These are phyloP conservation scores for Rosa persica DNA, from an alignment of 306 rosid genomes.

Conservation along the genomic window DNA sequence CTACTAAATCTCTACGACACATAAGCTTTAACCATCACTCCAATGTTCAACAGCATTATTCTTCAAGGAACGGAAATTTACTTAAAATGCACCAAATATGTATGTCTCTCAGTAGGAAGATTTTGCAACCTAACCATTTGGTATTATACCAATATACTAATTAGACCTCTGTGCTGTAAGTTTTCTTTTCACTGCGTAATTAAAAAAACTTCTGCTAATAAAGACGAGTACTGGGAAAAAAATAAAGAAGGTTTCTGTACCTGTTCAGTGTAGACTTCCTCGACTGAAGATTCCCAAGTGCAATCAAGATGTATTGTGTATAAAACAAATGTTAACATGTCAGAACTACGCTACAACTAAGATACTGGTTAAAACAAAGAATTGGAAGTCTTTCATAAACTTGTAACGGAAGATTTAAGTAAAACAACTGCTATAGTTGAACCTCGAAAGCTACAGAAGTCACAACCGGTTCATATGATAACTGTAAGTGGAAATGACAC, in stretches of 20 bases:
- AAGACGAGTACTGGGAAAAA: not conserved
- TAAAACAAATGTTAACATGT: constrained; percentile 33
- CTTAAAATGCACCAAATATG: not conserved
- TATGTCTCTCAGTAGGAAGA: constrained; percentile 3
- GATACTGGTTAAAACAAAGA: not conserved
- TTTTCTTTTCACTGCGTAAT: too few species aligned
- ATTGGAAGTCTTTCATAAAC: not conserved
- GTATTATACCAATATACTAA: not conserved
- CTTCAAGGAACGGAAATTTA: not conserved
- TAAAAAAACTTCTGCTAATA: not conserved
- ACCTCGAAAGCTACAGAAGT: not conserved
- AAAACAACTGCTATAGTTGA: not conserved
- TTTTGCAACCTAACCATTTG: not conserved
- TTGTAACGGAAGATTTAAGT: not conserved
- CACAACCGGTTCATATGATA: not conserved
- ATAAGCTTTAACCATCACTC: not conserved
- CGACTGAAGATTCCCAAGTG: constrained; percentile 53
- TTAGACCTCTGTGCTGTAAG: not conserved
- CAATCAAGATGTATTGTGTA: constrained; percentile 43
- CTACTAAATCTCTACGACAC: not conserved
- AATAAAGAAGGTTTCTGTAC: constrained; percentile 24
- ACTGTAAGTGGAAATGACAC: constrained; percentile 18
- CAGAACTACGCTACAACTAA: constrained; percentile 25
- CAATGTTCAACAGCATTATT: not conserved
- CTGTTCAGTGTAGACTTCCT: constrained; percentile 78